Percentiles rank a stretch among this genome's conserved stretches.
These are phyloP conservation scores for Zanthoxylum bungeanum DNA, from an alignment of 345 rosid genomes.

Conservation along the genomic window DNA sequence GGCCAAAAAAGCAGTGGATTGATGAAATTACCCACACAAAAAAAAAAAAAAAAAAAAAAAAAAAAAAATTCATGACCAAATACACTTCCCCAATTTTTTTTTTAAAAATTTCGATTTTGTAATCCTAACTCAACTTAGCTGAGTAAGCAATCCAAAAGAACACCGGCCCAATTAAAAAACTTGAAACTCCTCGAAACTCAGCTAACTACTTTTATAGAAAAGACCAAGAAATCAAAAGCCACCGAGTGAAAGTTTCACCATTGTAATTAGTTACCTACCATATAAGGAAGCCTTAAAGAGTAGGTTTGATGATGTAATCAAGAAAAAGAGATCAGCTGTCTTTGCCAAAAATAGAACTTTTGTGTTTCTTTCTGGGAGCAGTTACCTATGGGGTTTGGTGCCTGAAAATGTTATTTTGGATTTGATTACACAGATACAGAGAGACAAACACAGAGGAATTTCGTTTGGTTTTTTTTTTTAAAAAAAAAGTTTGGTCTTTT, in stretches of 20 bases:
- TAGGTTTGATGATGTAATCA: no score
- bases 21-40: not conserved
- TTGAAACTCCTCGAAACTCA: constrained; percentile 20
- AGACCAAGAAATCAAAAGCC: no score
- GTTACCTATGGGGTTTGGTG: not conserved
- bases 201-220: not conserved
- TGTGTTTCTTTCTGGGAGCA: no score
- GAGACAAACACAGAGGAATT: no score
- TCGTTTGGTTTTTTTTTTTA: no score
- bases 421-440: no score
- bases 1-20: not conserved
- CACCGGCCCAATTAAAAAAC: constrained; percentile 7
- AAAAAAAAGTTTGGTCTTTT: no score
- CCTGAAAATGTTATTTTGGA: no score
- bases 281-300: not conserved
- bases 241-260: not conserved
- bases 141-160: not conserved
- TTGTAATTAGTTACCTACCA: not conserved
- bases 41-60: no score
- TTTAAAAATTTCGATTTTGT: not conserved
- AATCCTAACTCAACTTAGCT: not conserved
- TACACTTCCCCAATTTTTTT: not conserved
- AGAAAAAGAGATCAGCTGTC: not conserved
- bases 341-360: no score
- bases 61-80: not conserved